phyloP scores from a whole-genome alignment of 176 grass and related monocot species.

The Pontederia crassipes region DNA sequence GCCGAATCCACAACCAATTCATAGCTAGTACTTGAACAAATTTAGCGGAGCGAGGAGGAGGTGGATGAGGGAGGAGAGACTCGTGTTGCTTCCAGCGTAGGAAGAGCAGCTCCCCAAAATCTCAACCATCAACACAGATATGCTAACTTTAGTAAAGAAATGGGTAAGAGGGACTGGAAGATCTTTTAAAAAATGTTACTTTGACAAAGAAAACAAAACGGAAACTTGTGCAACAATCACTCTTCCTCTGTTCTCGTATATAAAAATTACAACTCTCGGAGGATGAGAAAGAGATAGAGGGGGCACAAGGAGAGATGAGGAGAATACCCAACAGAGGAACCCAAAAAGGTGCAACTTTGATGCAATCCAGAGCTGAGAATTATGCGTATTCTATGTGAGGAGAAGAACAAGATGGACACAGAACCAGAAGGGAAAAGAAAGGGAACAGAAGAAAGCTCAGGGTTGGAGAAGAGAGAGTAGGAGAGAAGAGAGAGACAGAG shows the following conservation, averaged over 20 bases:
- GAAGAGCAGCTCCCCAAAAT: background rate
- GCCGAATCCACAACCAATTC: background rate
- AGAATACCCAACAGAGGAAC: background rate
- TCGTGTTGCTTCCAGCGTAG: background rate
- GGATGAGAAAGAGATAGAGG: background rate
- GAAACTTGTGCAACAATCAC: background rate
- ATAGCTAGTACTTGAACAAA: background rate
- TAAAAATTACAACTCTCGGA: background rate
- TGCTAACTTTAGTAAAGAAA: background rate
- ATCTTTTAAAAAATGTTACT: background rate
- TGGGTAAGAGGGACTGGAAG: background rate
- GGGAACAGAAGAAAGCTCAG: no score
- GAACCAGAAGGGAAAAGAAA: no score
- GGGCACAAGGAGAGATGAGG: background rate
- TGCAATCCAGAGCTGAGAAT: background rate
- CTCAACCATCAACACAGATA: background rate
- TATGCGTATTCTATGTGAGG: no score
- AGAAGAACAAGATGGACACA: no score
- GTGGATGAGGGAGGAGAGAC: background rate
- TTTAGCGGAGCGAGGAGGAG: background rate
- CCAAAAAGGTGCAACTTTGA: background rate
- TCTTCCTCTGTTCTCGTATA: background rate
- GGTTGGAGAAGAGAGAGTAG: background rate
- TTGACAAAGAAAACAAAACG: background rate
- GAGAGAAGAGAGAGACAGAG: background rate